A percentile compares a stretch with the other conserved stretches of the same genome.
Evolutionary conservation across 2,329 filamentous ascomycete genomes (phyloP).

Genomic region (Anthostomella pinea): DNA sequence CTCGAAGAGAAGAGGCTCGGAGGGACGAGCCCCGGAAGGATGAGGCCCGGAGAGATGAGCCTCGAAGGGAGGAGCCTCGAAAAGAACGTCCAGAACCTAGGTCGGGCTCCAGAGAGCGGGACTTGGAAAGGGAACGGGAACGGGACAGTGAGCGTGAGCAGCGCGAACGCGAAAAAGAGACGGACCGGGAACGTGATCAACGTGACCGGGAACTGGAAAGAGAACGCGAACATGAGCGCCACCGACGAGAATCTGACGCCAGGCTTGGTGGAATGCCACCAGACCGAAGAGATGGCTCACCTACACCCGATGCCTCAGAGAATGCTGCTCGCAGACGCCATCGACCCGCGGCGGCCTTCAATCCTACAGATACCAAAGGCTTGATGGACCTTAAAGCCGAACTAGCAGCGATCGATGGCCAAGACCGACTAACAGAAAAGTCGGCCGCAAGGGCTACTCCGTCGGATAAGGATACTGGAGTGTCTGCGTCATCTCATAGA

Average conservation of each 20-base stretch:
- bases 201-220: conserved; percentile 12
- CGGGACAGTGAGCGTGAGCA: conserved; percentile 11
- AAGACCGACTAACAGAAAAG: conserved; percentile 26
- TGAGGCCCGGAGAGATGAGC: no score
- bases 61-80: no score
- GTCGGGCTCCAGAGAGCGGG: conserved; percentile 21
- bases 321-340: conserved; percentile 37
- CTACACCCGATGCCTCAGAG: conserved; percentile 37
- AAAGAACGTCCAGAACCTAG: conserved; percentile 20
- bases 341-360: conserved; percentile 42
- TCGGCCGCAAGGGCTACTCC: conserved; percentile 12
- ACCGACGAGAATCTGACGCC: conserved; percentile 38
- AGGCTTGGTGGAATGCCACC: conserved; percentile 27
- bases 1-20: no score
- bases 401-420: conserved; percentile 41
- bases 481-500: no score
- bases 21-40: no score
- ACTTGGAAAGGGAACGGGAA: conserved; percentile 15
- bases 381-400: conserved; percentile 50
- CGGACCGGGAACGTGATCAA: conserved; percentile 14
- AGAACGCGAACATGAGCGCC: conserved; percentile 25
- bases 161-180: conserved; percentile 20
- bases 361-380: conserved; percentile 51
- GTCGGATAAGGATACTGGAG: conserved; percentile 15
- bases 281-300: conserved; percentile 38